Evolutionary conservation across 2,329 filamentous ascomycete species (phyloP).

Genomic region (Sclerotinia subarctica): DNA sequence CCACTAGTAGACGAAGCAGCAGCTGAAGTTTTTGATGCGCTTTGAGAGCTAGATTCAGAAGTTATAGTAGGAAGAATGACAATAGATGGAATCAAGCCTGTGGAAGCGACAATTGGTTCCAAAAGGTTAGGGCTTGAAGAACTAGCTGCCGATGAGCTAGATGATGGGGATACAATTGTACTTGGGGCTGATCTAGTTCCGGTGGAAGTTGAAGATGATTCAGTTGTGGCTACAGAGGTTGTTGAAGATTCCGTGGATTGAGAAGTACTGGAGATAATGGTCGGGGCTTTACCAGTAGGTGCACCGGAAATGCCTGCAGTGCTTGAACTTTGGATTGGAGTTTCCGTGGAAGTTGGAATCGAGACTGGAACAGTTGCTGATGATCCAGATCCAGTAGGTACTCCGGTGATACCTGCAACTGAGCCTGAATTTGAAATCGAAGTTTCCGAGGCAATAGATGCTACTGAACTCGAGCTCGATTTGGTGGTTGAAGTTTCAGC

Average conservation of each 20-base stretch:
- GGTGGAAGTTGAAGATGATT: background rate
- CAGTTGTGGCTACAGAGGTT: background rate
- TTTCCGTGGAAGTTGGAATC: background rate
- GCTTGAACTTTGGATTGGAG: background rate
- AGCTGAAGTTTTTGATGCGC: conserved; percentile 14
- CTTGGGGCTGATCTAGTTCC: conserved; percentile 11
- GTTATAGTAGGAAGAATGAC: conserved; percentile 25
- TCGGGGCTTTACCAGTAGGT: conserved; percentile 6
- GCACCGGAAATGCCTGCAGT: conserved; percentile 4
- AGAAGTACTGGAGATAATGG: background rate
- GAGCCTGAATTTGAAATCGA: background rate
- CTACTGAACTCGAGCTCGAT: background rate
- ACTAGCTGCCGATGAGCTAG: background rate
- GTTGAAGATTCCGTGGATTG: background rate
- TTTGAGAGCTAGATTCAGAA: background rate
- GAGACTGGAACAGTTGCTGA: background rate
- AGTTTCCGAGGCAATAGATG: background rate
- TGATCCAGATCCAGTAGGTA: background rate
- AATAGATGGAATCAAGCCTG: conserved; percentile 20
- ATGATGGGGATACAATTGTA: background rate
- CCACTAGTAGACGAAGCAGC: conserved; percentile 24
- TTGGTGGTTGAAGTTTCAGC: background rate
- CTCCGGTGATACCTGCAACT: background rate
- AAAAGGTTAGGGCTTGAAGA: conserved; percentile 13
- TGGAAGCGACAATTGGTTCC: conserved; percentile 22